phyloP scores from a whole-genome alignment of 768 basidiomycete genomes.

The Russula emetica region DNA sequence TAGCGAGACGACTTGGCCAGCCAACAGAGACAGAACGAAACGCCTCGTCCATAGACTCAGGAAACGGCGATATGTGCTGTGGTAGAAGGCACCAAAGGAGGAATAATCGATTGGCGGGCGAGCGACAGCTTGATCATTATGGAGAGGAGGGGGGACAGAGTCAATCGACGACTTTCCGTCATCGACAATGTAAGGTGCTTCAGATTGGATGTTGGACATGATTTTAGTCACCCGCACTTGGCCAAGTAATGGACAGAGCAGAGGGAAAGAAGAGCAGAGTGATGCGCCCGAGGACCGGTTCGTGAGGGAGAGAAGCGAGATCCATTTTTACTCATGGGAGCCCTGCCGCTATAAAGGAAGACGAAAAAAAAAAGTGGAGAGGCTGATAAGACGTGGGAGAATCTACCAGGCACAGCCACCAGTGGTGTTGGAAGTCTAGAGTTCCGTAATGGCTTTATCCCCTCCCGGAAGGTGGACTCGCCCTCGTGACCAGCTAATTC shows the following conservation, averaged over 20 bases:
- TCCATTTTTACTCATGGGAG: neutral
- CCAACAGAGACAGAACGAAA: slow-evolving; percentile 63
- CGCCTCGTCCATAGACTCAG: slow-evolving; percentile 73
- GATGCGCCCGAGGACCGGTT: neutral
- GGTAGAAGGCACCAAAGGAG: slow-evolving; percentile 50
- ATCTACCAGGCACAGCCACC: neutral
- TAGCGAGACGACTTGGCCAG: slow-evolving; percentile 78
- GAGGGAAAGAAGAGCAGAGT: neutral
- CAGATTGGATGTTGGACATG: neutral
- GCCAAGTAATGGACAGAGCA: neutral
- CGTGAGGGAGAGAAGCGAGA: neutral
- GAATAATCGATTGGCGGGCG: slow-evolving; percentile 66
- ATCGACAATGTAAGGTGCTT: neutral
- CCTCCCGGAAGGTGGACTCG: neutral
- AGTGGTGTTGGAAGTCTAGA: neutral
- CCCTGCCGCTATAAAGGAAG: neutral
- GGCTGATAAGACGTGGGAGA: slow-evolving; percentile 8
- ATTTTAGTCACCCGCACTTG: neutral
- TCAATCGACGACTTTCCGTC: slow-evolving; percentile 1
- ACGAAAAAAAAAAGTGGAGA: neutral
- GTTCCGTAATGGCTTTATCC: neutral
- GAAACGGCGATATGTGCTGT: slow-evolving; percentile 57
- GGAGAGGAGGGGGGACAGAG: neutral
- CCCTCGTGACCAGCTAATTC: neutral
- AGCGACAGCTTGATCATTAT: neutral